Evolutionary conservation across 108 stramenopile genomes (phyloP), one percentile per base, ranked within the genome.

Genomic region (Thalassiosira profunda): DNA sequence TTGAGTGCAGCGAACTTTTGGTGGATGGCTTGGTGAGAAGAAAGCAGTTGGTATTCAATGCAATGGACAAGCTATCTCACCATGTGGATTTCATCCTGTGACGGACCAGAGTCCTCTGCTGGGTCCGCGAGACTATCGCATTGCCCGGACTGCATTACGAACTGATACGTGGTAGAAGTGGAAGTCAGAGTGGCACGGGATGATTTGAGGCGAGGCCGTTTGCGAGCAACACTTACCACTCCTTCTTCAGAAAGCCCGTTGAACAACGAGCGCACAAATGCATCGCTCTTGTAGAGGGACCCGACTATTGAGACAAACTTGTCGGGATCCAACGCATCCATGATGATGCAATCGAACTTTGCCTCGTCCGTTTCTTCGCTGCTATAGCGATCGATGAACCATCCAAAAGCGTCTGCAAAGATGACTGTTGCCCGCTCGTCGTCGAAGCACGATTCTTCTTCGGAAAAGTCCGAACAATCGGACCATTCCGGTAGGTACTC

Each of bases 401-500:
- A 91, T 12, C 64, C 63, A 35, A 88, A 58, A 6, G 84, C 87
- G 57, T 86, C 87, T 36, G 73, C 79, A 51, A 74, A 71, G 34
- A 58, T 42, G 17, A 82, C 31, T 21, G 70, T 57, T 2, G 84
- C 83, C 18, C 85, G 53, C 20, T 72, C 67, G 63, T 96, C 88
- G 24, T 96, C 87, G 56, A 91, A 84, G 58, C 90, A 92, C 46
- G 64, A 78, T 1, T 67, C 12, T 1, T 68, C 67, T 40, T 66
- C 57, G 9, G 62, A 58, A 43, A 92, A 58, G 26, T 79, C 74
- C 42, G 82, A 82, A 51, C 90, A 92, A 63, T 88, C 82, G 21
- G 67, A 74, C 86, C 83, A 85, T 40, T 73, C 62, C 24, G 84
- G 86, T n/a, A 91, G 56, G 41, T 81, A 78, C 23, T 91, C 72